Conservation (phyloP, 2,329 filamentous ascomycete species). For the Talaromyces sp. region DNA sequence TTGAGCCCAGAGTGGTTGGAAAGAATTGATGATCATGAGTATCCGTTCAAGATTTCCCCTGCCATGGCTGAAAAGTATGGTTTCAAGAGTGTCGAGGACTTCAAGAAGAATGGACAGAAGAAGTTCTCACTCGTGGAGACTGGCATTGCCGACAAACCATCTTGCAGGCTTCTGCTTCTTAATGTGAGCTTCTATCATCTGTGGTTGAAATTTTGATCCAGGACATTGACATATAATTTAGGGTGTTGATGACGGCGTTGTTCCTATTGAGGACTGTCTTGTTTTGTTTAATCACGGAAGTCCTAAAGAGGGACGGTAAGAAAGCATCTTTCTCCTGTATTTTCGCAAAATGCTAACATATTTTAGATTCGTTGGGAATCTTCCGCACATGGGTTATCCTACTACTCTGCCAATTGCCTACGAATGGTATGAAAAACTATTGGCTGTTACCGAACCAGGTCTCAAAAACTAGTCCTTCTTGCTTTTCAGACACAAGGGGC, state of each 20-base stretch:
- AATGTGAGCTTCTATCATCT: conserved; percentile 43
- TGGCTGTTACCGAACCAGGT: conserved; percentile 3
- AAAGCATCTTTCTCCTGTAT: background rate
- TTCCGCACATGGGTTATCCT: conserved; percentile 65
- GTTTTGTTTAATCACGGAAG: conserved; percentile 59
- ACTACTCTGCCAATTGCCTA: conserved; percentile 33
- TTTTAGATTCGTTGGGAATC: conserved; percentile 49
- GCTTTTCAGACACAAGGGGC: background rate
- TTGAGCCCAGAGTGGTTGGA: conserved; percentile 56
- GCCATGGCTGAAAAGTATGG: conserved; percentile 60
- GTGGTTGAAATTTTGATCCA: background rate
- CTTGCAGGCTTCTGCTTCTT: conserved; percentile 54
- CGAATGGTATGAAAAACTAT: conserved; percentile 30
- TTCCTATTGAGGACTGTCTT: conserved; percentile 64
- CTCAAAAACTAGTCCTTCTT: conserved; percentile 1
- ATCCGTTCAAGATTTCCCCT: conserved; percentile 54
- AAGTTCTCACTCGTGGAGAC: conserved; percentile 59
- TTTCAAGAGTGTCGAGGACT: conserved; percentile 52
- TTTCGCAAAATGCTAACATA: background rate
- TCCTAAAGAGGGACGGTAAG: conserved; percentile 58
- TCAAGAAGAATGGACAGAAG: conserved; percentile 50
- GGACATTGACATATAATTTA: conserved; percentile 20
- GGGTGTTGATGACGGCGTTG: conserved; percentile 59
- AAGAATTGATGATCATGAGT: conserved; percentile 61
- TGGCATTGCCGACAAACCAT: conserved; percentile 52